Conservation (phyloP, 2,329 filamentous ascomycete genomes). For the Macroventuria anomochaeta region DNA sequence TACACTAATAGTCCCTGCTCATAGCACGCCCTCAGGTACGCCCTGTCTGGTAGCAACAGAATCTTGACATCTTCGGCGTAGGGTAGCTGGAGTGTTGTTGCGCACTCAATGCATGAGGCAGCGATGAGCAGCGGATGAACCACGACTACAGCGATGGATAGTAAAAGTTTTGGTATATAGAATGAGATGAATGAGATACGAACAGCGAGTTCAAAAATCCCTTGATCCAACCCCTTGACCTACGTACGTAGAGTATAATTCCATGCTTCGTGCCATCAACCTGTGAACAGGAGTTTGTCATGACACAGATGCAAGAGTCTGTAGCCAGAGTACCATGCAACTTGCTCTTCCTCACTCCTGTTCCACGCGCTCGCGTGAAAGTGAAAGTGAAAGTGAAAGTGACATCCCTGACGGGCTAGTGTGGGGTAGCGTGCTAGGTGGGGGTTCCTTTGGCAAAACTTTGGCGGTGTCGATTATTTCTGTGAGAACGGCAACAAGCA, state of each 20-base stretch:
- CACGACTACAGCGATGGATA: slow-evolving; percentile 13
- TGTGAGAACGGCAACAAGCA: not conserved
- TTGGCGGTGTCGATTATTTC: slow-evolving; percentile 9
- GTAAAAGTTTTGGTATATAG: slow-evolving; percentile 21
- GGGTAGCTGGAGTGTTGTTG: not conserved
- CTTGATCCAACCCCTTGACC: too few species aligned
- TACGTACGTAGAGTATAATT: too few species aligned
- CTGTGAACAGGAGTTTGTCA: too few species aligned
- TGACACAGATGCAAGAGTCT: too few species aligned
- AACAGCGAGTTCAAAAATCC: slow-evolving; percentile 3
- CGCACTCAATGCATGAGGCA: not conserved
- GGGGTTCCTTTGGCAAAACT: slow-evolving; percentile 5
- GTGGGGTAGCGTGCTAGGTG: slow-evolving; percentile 11
- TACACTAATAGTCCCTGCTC: slow-evolving; percentile 18
- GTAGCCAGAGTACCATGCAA: not conserved
- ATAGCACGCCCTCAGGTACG: not conserved
- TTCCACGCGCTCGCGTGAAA: not conserved
- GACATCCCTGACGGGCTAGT: not conserved
- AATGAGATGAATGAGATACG: slow-evolving; percentile 15
- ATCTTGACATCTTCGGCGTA: not conserved
- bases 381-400: too few species aligned
- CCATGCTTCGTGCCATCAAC: too few species aligned
- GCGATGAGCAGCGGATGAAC: slow-evolving; percentile 10
- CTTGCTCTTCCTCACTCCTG: not conserved
- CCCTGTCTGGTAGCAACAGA: not conserved